Base-by-base conservation (phyloP, 2,329 filamentous ascomycete genomes). In the Ophiostoma ips region DNA sequence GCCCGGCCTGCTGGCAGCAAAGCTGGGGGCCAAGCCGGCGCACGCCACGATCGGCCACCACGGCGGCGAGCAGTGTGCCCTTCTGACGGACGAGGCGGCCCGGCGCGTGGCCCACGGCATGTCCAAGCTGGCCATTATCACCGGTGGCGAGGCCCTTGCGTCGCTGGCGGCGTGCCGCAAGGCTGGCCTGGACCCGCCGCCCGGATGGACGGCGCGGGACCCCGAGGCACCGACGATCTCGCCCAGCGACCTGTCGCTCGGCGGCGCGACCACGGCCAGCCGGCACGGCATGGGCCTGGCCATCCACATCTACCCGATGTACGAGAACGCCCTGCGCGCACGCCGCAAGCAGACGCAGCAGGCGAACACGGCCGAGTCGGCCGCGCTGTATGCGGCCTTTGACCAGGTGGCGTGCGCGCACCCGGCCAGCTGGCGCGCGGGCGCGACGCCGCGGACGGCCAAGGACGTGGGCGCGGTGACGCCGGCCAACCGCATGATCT, bases 281-380 rank as follows among this genome's bases (percentile, higher is more conserved):
- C 37, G 30, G 9, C 52, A 53, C 34, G 19, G 18, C 13, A 52
- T 52, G 46, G 52, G 52, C 2, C 33, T 53, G 24, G 19, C 52
- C 6, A 49, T 52, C n/a, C 52, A 53, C 12, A 49, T 53, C 13
- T 53, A 53, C 24, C 46, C 52, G 1, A 53, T 53, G 52, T 53
- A 53, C 33, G 52, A 53, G 34, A 53, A 53, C 37, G 46, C 46
- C 2, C 46, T 53, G 18, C 52, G 52, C 16, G 52, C 52, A 7
- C 46, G 48, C 19, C 7, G 19, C n/a, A 35, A 31, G 19, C 48
- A 50, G 37, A 53, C 52, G 6, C 52, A 53, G 33, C 18, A 38
- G 7, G 13, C 49, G 15, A 53, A 53, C 21, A 11, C 15, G 3
- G 44, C 34, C 8, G 52, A 53, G 36, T 53, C 52, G 12, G 52